These are phyloP conservation scores for Blastocystis hominis DNA, from an alignment of 352 stramenopile genomes.

Conservation along the genomic window DNA sequence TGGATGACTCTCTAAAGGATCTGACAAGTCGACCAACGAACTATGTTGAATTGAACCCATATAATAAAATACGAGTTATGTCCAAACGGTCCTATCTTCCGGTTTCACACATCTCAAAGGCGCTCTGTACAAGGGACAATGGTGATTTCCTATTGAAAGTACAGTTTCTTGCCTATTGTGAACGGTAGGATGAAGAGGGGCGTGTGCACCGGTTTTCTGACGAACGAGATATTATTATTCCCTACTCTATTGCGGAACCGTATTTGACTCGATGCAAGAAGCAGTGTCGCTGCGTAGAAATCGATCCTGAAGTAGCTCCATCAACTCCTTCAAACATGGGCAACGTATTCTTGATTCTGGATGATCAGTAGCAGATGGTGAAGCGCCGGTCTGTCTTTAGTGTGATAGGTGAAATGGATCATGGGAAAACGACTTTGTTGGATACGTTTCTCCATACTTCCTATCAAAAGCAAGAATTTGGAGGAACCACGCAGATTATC, in stretches of 20 bases:
- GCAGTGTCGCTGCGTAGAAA: not conserved
- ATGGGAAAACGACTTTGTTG: slow-evolving; percentile 38
- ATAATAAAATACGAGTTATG: not conserved
- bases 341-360: not conserved
- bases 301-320: slow-evolving; percentile 4
- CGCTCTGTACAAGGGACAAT: slow-evolving; percentile 8
- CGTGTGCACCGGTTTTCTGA: not conserved
- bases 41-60: not conserved
- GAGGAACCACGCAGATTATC: slow-evolving; percentile 43
- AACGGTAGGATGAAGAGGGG: slow-evolving; percentile 30
- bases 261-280: slow-evolving; percentile 29
- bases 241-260: not conserved
- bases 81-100: slow-evolving; percentile 5
- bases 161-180: not conserved
- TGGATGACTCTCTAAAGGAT: not conserved
- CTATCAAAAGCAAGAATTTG: slow-evolving; percentile 21
- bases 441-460: slow-evolving; percentile 17
- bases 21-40: not conserved
- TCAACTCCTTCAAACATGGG: not conserved
- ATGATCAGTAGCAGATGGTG: not conserved
- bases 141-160: slow-evolving; percentile 1
- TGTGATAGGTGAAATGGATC: slow-evolving; percentile 51
- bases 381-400: not conserved
- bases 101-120: slow-evolving; percentile 24
- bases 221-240: slow-evolving; percentile 20